Base-by-base conservation (phyloP, 352 stramenopile genomes). In the Paralagenidium karlingii region DNA sequence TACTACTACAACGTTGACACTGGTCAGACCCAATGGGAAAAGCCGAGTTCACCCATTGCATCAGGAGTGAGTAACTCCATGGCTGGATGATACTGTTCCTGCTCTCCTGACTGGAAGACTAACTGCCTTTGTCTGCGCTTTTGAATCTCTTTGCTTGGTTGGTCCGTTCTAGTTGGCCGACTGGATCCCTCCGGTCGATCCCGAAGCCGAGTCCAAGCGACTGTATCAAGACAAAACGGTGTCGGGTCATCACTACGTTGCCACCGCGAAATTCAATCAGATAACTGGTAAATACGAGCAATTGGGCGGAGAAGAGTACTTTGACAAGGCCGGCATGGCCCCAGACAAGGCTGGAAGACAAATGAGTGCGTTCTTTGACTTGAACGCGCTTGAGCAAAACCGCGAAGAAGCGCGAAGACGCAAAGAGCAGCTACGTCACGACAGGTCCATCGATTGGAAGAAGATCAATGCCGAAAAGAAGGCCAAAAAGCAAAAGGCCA, bases 301-400 rank as follows among this genome's bases (percentile, higher is more conserved):
- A 31, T 54, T 79, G 4, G 69, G 59, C 6, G 70, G 61, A 13
- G 60, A 77, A 12, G 68, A 78, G 1, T 81, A 89, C 46, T 88
- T 70, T 60, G 52, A 79, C 46, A 56, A 52, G 13, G 51, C 53
- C 8, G 68, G 71, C 6, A 53, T 81, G 2, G 67, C 74, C n/a
- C 8, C 51, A 8, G 80, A 93, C 55, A 65, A 75, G 18, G 79
- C 63, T 16, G 76, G 75, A 2, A 71, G 79, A 0, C 77, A 91
- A 50, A 87, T 93, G 76, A 80, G 69, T 45, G 70, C 87, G 51
- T 93, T 89, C 36, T 93, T 93, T 30, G 67, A 93, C 57, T 59
- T 88, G 36, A 63, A 42, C 3, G 58, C 70, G 9, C 60, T 93
- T 10, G 80, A 87, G 39, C 69, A 82, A 47, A 93, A 93, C 43